These are phyloP conservation scores for Bipolaris bicolor DNA, from an alignment of 2,329 filamentous ascomycete species.

Conservation along the genomic window DNA sequence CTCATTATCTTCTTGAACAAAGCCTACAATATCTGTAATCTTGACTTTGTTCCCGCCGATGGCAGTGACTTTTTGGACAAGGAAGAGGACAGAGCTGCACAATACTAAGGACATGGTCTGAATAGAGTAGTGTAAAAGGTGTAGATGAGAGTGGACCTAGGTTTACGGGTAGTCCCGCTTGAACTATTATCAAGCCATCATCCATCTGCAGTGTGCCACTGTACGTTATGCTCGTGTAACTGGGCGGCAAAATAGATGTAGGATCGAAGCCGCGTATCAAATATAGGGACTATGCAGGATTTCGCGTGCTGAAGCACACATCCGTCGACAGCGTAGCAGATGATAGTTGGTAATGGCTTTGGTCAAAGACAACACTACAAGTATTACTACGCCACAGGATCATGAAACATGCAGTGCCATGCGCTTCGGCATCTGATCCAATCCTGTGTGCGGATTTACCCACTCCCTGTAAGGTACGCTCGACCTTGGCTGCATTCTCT, in stretches of 20 bases:
- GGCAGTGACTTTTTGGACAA: neutral
- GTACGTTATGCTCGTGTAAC: neutral
- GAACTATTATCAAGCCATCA: neutral
- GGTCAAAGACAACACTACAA: neutral
- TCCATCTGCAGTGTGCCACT: neutral
- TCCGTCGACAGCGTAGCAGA: neutral
- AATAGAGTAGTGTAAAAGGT: no score
- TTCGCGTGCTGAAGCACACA: neutral
- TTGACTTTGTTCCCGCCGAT: slow-evolving; percentile 1
- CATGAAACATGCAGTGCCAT: neutral
- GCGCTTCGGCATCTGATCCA: neutral
- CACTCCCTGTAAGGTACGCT: neutral
- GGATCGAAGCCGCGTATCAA: neutral
- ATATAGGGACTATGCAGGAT: neutral
- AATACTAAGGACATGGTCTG: neutral
- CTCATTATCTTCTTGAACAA: slow-evolving; percentile 10
- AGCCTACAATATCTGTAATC: slow-evolving; percentile 9
- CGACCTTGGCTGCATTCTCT: neutral
- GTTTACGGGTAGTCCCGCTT: neutral
- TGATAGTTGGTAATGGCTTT: neutral
- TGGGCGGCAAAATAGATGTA: neutral
- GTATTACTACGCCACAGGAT: neutral
- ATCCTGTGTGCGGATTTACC: neutral
- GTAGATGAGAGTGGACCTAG: neutral
- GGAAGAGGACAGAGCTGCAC: neutral